A percentile compares a stretch with the other conserved stretches of the same genome.
Conservation (phyloP, 1,284 basidiomycete species). For the Rhodotorula sp. region DNA sequence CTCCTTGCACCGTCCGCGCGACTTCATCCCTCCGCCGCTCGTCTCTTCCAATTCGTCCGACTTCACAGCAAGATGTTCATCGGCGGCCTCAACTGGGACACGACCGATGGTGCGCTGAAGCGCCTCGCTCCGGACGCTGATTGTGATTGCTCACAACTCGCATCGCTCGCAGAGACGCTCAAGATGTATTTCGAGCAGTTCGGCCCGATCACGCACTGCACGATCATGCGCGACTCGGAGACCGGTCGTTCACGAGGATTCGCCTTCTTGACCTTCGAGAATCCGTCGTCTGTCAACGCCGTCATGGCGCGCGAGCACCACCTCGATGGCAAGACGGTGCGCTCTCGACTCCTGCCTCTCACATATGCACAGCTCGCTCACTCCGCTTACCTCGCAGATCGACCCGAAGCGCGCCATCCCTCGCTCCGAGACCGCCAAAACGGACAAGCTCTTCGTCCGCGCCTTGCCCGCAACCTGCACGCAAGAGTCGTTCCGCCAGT, state of each 20-base stretch:
- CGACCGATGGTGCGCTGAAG: slow-evolving; percentile 71
- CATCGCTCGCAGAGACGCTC: slow-evolving; percentile 62
- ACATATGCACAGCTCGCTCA: background rate
- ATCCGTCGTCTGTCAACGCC: slow-evolving; percentile 79
- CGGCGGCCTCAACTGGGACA: slow-evolving; percentile 95
- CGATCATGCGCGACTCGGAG: slow-evolving; percentile 87
- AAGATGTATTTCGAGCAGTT: slow-evolving; percentile 83
- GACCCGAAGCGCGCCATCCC: slow-evolving; percentile 99
- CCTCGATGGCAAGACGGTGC: slow-evolving; percentile 87
- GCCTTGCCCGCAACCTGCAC: slow-evolving; percentile 88
- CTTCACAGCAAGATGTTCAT: slow-evolving; percentile 91
- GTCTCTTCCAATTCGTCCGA: slow-evolving; percentile 35
- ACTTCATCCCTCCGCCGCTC: slow-evolving; percentile 45
- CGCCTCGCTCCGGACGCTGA: slow-evolving; percentile 48
- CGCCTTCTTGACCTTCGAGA: slow-evolving; percentile 87
- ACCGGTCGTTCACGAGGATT: slow-evolving; percentile 87
- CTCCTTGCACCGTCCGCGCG: background rate
- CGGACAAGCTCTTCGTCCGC: slow-evolving; percentile 80
- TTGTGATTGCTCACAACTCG: background rate
- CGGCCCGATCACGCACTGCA: slow-evolving; percentile 85
- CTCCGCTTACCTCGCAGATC: slow-evolving; percentile 62
- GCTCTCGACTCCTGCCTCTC: background rate
- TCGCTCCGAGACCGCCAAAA: slow-evolving; percentile 78
- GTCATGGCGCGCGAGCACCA: slow-evolving; percentile 83
- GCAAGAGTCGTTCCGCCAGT: slow-evolving; percentile 85